phyloP scores from a whole-genome alignment of 2,329 filamentous ascomycete genomes.

The Conoideocrella luteorostrata region DNA sequence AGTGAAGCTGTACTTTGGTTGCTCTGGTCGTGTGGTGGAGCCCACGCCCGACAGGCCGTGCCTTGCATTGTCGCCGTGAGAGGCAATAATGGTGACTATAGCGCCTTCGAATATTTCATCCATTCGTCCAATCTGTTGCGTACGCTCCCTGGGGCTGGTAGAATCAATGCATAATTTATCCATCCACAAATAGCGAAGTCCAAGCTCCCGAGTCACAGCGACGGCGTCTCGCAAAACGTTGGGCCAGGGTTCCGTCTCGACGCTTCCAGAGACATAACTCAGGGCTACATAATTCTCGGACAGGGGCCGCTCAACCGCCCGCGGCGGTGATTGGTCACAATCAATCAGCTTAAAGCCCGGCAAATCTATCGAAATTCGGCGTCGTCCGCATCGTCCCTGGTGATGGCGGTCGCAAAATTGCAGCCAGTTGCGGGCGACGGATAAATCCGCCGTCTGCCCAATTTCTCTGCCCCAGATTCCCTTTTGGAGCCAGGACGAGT shows the following conservation, averaged over 20 bases:
- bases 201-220: slow-evolving; percentile 23
- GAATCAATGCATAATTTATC: slow-evolving; percentile 29
- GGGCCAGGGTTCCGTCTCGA: slow-evolving; percentile 21
- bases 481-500: slow-evolving; percentile 20
- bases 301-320: slow-evolving; percentile 21
- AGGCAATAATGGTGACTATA: slow-evolving; percentile 31
- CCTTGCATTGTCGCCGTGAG: slow-evolving; percentile 25
- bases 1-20: slow-evolving; percentile 26
- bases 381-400: slow-evolving; percentile 24
- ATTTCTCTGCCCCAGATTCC: slow-evolving; percentile 29
- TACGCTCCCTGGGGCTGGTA: slow-evolving; percentile 16
- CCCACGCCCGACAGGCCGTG: slow-evolving; percentile 29
- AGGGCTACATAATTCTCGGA: slow-evolving; percentile 24
- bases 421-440: slow-evolving; percentile 25
- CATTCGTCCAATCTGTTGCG: slow-evolving; percentile 28
- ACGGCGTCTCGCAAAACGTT: slow-evolving; percentile 26
- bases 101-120: slow-evolving; percentile 30
- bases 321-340: slow-evolving; percentile 25
- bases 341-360: slow-evolving; percentile 27
- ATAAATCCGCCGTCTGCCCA: slow-evolving; percentile 21
- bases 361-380: slow-evolving; percentile 17
- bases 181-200: slow-evolving; percentile 31
- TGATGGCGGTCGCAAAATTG: slow-evolving; percentile 28
- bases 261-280: slow-evolving; percentile 29
- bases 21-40: slow-evolving; percentile 17